Evolutionary conservation across 805 yeast species (phyloP), one percentile per base, ranked within the genome.

Genomic region (Sugiyamaella lignohabitans): DNA sequence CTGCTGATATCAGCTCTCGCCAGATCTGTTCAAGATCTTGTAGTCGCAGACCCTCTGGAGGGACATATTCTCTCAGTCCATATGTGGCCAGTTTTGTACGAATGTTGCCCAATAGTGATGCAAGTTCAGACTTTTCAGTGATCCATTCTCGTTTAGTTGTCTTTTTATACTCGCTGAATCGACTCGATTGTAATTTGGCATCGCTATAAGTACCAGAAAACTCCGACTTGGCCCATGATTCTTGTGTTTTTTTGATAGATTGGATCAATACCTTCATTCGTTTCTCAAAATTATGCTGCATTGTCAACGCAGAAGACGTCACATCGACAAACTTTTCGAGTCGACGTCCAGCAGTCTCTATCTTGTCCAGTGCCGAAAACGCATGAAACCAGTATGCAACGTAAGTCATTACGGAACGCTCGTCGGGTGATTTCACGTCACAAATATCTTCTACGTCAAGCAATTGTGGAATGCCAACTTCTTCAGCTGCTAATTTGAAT

Each of bases 311-410:
- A 1, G 64, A 55, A 14, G 57, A 51, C 41, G 65, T 59, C 5
- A 57, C 57, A 8, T 65, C 68, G n/a, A 63, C 59, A 50, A 69
- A 69, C 54, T 58, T 56, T 43, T 65, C 68, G 4, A 68, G 53
- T 5, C 68, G 56, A 5, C 69, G 52, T 5, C 68, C 69, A 2
- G 70, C 70, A 3, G 65, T 63, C 43, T 66, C 69, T 20, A 66
- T 57, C 38, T 58, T 59, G 50, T 67, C 68, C 37, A 63, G 49
- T 0, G 61, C 65, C 3, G 67, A 62, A 43, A 72, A 71, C 19
- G 67, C 65, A 42, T 75, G 77, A 61, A 71, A 79, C 79, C 82
- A 76, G 54, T 79, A 75, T 11, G 81, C 72, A 8, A 80, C 61
- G 56, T 77, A 80, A 16, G 81, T 72, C 53, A 80, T 69, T 14